phyloP scores from a whole-genome alignment of 768 basidiomycete genomes.

The Lactarius tabidus region DNA sequence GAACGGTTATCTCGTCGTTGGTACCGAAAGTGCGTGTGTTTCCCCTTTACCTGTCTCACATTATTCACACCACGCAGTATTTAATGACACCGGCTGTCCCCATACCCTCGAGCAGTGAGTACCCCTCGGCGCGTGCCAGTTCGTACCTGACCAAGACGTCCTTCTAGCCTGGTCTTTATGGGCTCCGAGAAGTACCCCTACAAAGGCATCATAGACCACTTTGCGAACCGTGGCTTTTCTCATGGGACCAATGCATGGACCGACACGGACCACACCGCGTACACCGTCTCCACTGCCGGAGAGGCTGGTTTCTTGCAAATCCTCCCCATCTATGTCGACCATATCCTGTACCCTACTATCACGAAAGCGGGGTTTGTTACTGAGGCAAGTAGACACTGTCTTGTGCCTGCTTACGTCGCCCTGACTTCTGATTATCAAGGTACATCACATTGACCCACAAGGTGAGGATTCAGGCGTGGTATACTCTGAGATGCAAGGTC shows the following conservation, averaged over 20 bases:
- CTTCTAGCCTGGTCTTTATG: conserved; percentile 78
- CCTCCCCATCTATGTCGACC: conserved; percentile 89
- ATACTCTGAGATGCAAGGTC: conserved; percentile 95
- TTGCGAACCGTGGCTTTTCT: conserved; percentile 92
- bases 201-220: conserved; percentile 91
- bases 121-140: neutral
- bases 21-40: conserved; percentile 72
- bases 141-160: conserved; percentile 1
- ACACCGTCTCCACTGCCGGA: conserved; percentile 94
- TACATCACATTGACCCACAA: conserved; percentile 91
- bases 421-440: conserved; percentile 39
- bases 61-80: conserved; percentile 48
- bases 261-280: conserved; percentile 90
- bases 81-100: conserved; percentile 91
- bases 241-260: conserved; percentile 97
- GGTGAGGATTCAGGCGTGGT: conserved; percentile 95
- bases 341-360: conserved; percentile 94
- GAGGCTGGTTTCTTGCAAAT: conserved; percentile 86
- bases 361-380: conserved; percentile 78
- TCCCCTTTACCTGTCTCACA: neutral
- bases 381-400: conserved; percentile 35
- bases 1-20: conserved; percentile 86
- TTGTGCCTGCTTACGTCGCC: neutral
- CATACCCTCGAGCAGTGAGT: conserved; percentile 94
- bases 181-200: conserved; percentile 94